phyloP scores from a whole-genome alignment of 768 basidiomycete species.

The Auriscalpium microsporum region DNA sequence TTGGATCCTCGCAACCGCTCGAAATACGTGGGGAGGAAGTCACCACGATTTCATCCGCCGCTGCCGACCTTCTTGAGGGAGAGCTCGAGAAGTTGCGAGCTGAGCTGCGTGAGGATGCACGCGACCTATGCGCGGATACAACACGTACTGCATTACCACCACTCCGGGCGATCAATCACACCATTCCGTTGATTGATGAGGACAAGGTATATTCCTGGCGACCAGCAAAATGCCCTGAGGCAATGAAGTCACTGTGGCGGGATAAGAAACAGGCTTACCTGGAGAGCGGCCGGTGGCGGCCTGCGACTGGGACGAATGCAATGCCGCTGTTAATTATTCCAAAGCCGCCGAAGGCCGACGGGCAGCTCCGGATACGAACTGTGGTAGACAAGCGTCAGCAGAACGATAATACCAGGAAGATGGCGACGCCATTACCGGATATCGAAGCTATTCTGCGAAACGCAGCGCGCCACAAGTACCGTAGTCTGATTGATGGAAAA shows the following conservation, averaged over 20 bases:
- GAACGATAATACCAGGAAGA: constrained; percentile 25
- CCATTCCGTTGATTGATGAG: constrained; percentile 27
- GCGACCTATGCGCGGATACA: constrained; percentile 10
- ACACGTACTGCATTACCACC: constrained; percentile 18
- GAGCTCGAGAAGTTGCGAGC: neutral
- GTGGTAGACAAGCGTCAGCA: constrained; percentile 23
- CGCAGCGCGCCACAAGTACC: constrained; percentile 14
- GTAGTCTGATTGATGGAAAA: constrained; percentile 22
- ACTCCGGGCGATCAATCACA: constrained; percentile 27
- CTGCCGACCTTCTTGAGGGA: neutral
- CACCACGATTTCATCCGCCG: neutral
- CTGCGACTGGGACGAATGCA: constrained; percentile 20
- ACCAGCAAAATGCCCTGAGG: constrained; percentile 29
- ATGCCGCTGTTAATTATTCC: constrained; percentile 27
- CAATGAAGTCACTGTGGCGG: constrained; percentile 17
- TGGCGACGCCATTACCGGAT: constrained; percentile 21
- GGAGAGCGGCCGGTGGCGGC: constrained; percentile 23
- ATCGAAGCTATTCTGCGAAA: constrained; percentile 20
- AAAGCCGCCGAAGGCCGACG: constrained; percentile 19
- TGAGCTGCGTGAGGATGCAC: constrained; percentile 14
- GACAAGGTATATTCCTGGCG: constrained; percentile 26
- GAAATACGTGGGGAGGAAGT: neutral
- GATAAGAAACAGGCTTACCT: constrained; percentile 25
- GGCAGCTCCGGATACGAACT: constrained; percentile 13
- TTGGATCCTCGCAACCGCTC: neutral